phyloP scores from a whole-genome alignment of 2,329 filamentous ascomycete genomes.

The Aspergillus sp. region DNA sequence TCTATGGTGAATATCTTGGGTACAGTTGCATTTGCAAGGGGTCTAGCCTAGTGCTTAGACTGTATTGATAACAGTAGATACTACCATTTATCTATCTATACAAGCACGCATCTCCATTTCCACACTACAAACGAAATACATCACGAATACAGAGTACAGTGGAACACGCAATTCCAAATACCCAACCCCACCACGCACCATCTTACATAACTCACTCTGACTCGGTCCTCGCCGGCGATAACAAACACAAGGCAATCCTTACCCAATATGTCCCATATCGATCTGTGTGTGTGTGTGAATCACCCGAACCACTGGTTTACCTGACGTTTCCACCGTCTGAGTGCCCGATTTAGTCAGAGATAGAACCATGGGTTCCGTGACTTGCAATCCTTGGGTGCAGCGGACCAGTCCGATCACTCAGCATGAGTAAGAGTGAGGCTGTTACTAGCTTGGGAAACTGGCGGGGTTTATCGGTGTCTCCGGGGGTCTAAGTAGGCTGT shows the following conservation, averaged over 20 bases:
- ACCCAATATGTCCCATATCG: neutral
- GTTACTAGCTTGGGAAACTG: neutral
- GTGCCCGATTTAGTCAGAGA: neutral
- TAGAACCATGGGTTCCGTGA: neutral
- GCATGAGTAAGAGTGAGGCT: neutral
- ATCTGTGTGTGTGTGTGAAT: neutral
- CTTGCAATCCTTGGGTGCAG: neutral
- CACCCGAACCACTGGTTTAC: neutral
- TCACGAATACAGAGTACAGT: no score
- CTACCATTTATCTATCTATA: neutral
- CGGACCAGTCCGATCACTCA: neutral
- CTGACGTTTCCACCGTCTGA: neutral
- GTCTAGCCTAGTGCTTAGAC: no score
- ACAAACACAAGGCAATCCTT: neutral
- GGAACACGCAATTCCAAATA: no score
- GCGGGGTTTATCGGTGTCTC: neutral
- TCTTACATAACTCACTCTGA: no score
- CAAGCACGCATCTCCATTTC: neutral
- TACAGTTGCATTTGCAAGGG: no score
- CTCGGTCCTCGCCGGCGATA: neutral
- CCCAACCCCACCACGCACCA: no score
- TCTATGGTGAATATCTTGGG: no score
- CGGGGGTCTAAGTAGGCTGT: neutral
- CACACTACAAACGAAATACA: conserved; percentile 3
- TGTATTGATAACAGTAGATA: neutral